Evolutionary conservation across 2,329 filamentous ascomycete species (phyloP), one percentile per base, ranked within the genome.

Genomic region (Colletotrichum graminicola): DNA sequence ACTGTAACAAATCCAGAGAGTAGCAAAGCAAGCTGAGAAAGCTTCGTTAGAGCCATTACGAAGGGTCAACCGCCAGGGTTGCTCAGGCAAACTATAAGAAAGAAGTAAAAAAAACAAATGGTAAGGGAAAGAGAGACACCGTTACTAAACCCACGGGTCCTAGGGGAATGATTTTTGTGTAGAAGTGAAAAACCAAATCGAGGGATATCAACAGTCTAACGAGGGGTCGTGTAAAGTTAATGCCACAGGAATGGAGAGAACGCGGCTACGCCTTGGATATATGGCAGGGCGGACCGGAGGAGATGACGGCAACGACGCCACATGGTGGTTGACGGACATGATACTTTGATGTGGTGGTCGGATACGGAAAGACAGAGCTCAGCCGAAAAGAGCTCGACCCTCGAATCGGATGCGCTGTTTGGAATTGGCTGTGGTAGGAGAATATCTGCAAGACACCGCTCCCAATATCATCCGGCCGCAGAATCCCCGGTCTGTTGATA

Each of bases 31-130:
- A 74, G 56, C 12, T 23, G 21, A 34, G 70, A 70, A 34, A 67
- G 57, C 29, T 67, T 68, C 63, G 54, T 70, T 70, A 73, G 59
- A 26, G 74, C 67, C 74, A 75, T 75, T 73, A 73, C 73, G 57
- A 73, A 72, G 66, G 67, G 64, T 74, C 66, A 72, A 66, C 70
- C 70, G 55, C 70, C 70, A 51, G 70, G 70, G 70, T 43, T 72
- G 70, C 32, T 49, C 61, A 68, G 11, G 45, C 61, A 39, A 61
- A 47, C 41, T 41, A 69, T n/a, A 18, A 14, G 49, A 62, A 32
- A 39, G 34, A 71, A 54, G 32, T n/a, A 51, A 43, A 56, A 18
- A 45, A 34, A 39, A 3, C 62, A 18, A 18, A 69, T 60, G 62
- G 52, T 52, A 69, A 70, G 66, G 34, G 66, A 66, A 66, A 54